These are phyloP conservation scores for Trichophaea hybrida DNA, from an alignment of 2,329 filamentous ascomycete species.

Conservation along the genomic window DNA sequence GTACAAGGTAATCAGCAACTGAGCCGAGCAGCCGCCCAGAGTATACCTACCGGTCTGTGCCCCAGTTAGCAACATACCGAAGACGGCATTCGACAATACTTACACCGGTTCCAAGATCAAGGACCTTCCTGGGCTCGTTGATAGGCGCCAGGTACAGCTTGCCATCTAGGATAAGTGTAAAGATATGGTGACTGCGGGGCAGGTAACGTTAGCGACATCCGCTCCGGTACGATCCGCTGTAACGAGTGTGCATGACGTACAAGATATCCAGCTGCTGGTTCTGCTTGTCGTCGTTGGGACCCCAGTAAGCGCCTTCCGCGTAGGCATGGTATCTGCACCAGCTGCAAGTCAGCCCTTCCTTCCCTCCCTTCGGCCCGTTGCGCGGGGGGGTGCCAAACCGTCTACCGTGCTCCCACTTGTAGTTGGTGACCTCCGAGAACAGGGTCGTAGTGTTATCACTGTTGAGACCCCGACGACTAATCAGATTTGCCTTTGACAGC, in stretches of 20 bases:
- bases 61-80: background rate
- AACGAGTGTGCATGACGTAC: slow-evolving; percentile 6
- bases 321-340: slow-evolving; percentile 19
- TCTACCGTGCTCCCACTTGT: slow-evolving; percentile 22
- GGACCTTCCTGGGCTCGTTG: slow-evolving; percentile 28
- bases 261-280: slow-evolving; percentile 24
- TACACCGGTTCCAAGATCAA: slow-evolving; percentile 30
- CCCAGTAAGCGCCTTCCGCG: slow-evolving; percentile 20
- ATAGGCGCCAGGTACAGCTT: slow-evolving; percentile 33
- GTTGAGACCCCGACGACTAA: background rate
- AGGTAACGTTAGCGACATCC: background rate
- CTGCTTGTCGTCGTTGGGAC: slow-evolving; percentile 23
- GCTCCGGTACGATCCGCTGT: background rate
- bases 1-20: background rate
- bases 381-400: slow-evolving; percentile 1
- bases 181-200: slow-evolving; percentile 24
- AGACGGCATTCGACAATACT: slow-evolving; percentile 5
- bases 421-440: slow-evolving; percentile 13
- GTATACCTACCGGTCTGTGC: background rate
- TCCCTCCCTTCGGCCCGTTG: no score
- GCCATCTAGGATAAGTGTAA: slow-evolving; percentile 29
- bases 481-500: background rate
- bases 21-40: slow-evolving; percentile 3
- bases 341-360: background rate
- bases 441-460: slow-evolving; percentile 16